These are phyloP conservation scores for Globisporangium nodosum DNA, from an alignment of 352 stramenopile species.

Conservation along the genomic window DNA sequence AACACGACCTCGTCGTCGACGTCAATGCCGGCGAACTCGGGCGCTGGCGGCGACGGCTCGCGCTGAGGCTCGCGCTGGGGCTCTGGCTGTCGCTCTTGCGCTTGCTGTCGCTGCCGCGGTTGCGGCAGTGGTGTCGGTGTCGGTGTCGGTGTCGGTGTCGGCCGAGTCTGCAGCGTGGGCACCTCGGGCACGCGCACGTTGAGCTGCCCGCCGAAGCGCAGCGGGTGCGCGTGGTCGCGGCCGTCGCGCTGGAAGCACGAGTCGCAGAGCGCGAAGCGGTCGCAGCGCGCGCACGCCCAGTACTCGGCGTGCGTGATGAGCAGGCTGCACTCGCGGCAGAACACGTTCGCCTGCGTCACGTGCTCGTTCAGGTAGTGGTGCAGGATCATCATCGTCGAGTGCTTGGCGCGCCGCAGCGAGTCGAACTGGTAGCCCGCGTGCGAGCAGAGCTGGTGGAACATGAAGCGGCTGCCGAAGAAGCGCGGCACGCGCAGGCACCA, in stretches of 20 bases:
- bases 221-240: constrained; percentile 35
- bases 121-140: not conserved
- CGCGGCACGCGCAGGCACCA: constrained; percentile 57
- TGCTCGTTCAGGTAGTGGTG: constrained; percentile 85
- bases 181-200: not conserved
- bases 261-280: constrained; percentile 66
- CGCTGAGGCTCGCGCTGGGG: too few species aligned
- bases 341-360: constrained; percentile 64
- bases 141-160: not conserved
- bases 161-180: not conserved
- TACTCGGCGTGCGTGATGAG: constrained; percentile 70
- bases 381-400: constrained; percentile 89
- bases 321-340: constrained; percentile 71
- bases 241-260: constrained; percentile 49
- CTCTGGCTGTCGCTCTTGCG: too few species aligned
- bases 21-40: not conserved
- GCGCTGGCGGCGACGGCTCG: too few species aligned
- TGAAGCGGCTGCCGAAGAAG: constrained; percentile 82
- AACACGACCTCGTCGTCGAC: not conserved
- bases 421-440: constrained; percentile 83
- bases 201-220: constrained; percentile 34
- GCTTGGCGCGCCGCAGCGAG: constrained; percentile 81
- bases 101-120: not conserved
- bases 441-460: constrained; percentile 84
- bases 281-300: constrained; percentile 53